phyloP scores from a whole-genome alignment of 345 rosid species.

The Gossypium mustelinum region DNA sequence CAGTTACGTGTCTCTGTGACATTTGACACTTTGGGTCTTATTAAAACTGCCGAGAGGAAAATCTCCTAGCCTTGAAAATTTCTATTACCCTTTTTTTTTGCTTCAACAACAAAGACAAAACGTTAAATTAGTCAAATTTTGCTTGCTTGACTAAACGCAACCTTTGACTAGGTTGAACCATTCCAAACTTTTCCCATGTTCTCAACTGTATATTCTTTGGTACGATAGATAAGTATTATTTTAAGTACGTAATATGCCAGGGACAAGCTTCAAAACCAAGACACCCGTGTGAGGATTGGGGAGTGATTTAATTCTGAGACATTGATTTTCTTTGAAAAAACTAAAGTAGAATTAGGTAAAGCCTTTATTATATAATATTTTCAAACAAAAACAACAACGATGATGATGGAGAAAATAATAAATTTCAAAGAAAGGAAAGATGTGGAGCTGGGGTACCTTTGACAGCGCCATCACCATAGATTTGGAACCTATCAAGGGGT shows the following conservation, averaged over 20 bases:
- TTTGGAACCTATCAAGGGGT: slow-evolving; percentile 31
- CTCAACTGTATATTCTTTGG: too few species aligned
- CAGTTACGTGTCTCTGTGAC: not conserved
- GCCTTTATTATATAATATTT: too few species aligned
- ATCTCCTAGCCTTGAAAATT: too few species aligned
- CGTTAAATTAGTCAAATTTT: too few species aligned
- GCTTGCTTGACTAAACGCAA: too few species aligned
- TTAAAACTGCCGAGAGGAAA: too few species aligned
- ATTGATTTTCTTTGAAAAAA: not conserved
- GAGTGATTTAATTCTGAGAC: not conserved
- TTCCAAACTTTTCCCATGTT: too few species aligned
- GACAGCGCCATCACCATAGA: slow-evolving; percentile 36
- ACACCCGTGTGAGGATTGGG: not conserved
- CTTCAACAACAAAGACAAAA: too few species aligned
- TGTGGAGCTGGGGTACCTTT: slow-evolving; percentile 20
- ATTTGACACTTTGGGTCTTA: not conserved
- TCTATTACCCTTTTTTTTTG: too few species aligned
- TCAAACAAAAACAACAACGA: too few species aligned
- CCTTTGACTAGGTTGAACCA: too few species aligned
- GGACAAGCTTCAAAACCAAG: not conserved
- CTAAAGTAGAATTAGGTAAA: not conserved
- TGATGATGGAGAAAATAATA: too few species aligned
- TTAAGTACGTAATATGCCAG: not conserved
- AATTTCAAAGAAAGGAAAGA: not conserved
- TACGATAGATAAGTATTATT: not conserved